A percentile compares a stretch with the other conserved stretches of the same genome.
Conservation (phyloP, 768 basidiomycete genomes). For the Mycena galericulata region DNA sequence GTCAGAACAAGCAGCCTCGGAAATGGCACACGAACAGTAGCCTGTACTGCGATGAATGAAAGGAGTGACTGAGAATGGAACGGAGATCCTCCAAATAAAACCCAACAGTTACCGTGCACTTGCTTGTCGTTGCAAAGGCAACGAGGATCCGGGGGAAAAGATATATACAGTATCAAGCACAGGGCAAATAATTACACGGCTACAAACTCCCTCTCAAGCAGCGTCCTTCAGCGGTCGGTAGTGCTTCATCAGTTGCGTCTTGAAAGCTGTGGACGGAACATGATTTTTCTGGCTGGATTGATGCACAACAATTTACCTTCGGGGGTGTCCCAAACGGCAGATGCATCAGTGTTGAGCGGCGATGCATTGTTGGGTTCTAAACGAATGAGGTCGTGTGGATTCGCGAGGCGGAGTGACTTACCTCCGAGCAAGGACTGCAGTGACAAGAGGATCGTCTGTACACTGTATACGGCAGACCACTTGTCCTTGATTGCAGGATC, state of each 20-base stretch:
- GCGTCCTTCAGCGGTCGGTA: slow-evolving; percentile 68
- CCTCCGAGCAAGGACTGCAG: slow-evolving; percentile 91
- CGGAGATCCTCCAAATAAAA: slow-evolving; percentile 16
- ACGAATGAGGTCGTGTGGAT: not conserved
- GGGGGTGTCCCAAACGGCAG: slow-evolving; percentile 81
- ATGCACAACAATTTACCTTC: too few relatives aligned
- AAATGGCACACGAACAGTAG: slow-evolving; percentile 18
- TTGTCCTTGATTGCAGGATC: slow-evolving; percentile 70
- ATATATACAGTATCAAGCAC: slow-evolving; percentile 26
- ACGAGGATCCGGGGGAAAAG: not conserved
- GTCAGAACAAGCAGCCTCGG: not conserved
- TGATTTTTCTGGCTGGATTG: too few relatives aligned
- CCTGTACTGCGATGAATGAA: slow-evolving; percentile 20
- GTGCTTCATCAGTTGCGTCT: slow-evolving; percentile 75
- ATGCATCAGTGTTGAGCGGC: slow-evolving; percentile 89
- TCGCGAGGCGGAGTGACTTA: slow-evolving; percentile 49
- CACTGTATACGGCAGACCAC: slow-evolving; percentile 94
- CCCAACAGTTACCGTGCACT: slow-evolving; percentile 13
- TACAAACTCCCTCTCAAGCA: slow-evolving; percentile 29
- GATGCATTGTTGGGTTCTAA: slow-evolving; percentile 94
- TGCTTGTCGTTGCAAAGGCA: not conserved
- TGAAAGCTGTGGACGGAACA: slow-evolving; percentile 77
- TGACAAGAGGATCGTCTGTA: slow-evolving; percentile 89
- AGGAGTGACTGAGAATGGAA: slow-evolving; percentile 7
- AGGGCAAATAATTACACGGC: slow-evolving; percentile 26